phyloP scores from a whole-genome alignment of 345 rosid species.

The Orychophragmus violaceus region DNA sequence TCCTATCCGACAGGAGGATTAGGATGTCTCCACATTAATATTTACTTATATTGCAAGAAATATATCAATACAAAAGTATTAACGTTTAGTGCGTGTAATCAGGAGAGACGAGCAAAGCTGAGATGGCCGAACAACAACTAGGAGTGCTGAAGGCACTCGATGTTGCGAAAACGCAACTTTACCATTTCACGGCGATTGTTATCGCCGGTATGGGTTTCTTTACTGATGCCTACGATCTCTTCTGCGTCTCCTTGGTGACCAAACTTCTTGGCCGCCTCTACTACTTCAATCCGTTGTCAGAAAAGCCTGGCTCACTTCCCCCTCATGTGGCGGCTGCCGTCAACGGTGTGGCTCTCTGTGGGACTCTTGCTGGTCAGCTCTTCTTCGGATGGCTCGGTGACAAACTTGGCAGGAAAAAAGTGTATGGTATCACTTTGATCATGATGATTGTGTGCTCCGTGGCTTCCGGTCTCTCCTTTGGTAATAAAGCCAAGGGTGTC shows the following conservation, averaged over 20 bases:
- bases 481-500: neutral
- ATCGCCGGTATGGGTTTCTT: neutral
- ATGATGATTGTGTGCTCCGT: neutral
- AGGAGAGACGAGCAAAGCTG: neutral
- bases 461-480: neutral
- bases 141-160: neutral
- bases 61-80: neutral
- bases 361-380: neutral
- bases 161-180: neutral
- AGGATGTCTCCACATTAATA: neutral
- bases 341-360: neutral
- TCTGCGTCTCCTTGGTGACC: neutral
- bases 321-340: neutral
- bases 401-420: neutral
- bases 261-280: neutral
- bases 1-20: conserved; percentile 10
- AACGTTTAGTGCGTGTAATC: neutral
- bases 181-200: neutral
- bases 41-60: neutral
- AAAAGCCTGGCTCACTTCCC: neutral
- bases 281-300: neutral
- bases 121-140: neutral
- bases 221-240: neutral
- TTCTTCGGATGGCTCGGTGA: neutral
- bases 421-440: neutral